These are phyloP conservation scores for Aspergillus sclerotiicarbonarius DNA, from an alignment of 495 filamentous ascomycete genomes.

Conservation along the genomic window DNA sequence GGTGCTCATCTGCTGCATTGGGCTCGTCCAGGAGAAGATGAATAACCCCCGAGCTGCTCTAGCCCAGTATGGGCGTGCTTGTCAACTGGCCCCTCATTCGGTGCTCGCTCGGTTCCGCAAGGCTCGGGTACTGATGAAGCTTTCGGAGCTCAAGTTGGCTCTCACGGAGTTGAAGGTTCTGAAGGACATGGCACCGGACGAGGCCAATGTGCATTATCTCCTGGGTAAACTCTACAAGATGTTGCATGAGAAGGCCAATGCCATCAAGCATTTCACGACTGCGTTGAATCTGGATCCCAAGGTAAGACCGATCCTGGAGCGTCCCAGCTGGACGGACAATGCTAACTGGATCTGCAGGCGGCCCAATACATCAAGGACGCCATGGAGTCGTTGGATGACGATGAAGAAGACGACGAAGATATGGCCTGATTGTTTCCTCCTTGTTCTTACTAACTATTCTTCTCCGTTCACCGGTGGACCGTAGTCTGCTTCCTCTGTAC, in stretches of 20 bases:
- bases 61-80: constrained; percentile 74
- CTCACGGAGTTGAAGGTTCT: constrained; percentile 75
- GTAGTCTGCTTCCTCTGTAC: background rate
- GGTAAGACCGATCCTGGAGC: constrained; percentile 47
- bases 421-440: constrained; percentile 33
- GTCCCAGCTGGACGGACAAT: background rate
- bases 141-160: constrained; percentile 68
- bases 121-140: constrained; percentile 77
- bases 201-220: constrained; percentile 92
- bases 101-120: constrained; percentile 86
- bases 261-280: constrained; percentile 89
- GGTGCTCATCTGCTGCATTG: constrained; percentile 86
- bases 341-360: constrained; percentile 56
- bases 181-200: constrained; percentile 88
- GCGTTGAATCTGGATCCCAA: constrained; percentile 96
- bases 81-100: constrained; percentile 74
- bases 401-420: constrained; percentile 72
- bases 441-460: constrained; percentile 6
- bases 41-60: constrained; percentile 76
- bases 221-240: constrained; percentile 84
- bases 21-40: constrained; percentile 81
- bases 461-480: constrained; percentile 1
- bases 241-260: constrained; percentile 70
- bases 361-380: constrained; percentile 87
- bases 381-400: constrained; percentile 85